Evolutionary conservation across 345 rosid species (phyloP).

Genomic region (Eucalyptus sp.): DNA sequence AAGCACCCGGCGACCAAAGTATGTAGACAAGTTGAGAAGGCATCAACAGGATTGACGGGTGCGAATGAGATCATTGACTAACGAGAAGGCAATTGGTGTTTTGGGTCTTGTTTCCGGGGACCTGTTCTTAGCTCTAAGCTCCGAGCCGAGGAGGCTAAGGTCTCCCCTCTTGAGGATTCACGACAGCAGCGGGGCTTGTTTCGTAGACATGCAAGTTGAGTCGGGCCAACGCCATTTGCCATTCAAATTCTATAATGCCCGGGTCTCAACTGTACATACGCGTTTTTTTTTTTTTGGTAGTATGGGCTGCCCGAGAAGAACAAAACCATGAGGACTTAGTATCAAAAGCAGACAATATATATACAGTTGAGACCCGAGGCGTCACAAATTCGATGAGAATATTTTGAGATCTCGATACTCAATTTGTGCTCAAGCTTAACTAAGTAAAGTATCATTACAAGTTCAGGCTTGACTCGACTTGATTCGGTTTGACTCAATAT

Average conservation of each 20-base stretch:
- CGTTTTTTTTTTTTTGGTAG: too few relatives aligned
- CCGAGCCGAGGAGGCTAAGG: background rate
- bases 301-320: too few relatives aligned
- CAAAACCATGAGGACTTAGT: too few relatives aligned
- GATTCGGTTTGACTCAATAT: background rate
- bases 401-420: background rate
- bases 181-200: background rate
- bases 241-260: too few relatives aligned
- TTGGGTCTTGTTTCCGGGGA: background rate
- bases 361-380: too few relatives aligned
- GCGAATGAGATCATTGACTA: too few relatives aligned
- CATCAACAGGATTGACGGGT: background rate
- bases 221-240: background rate
- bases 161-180: background rate
- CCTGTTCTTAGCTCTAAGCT: background rate
- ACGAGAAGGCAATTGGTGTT: background rate
- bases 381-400: rapidly evolving
- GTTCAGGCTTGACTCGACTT: background rate
- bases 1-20: background rate
- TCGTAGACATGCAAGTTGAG: background rate
- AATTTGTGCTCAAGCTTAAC: background rate
- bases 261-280: too few relatives aligned
- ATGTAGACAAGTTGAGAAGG: background rate
- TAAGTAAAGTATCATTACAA: background rate
- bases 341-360: too few relatives aligned